These are phyloP conservation scores for Pholiota molesta DNA, from an alignment of 768 basidiomycete genomes.

Conservation along the genomic window DNA sequence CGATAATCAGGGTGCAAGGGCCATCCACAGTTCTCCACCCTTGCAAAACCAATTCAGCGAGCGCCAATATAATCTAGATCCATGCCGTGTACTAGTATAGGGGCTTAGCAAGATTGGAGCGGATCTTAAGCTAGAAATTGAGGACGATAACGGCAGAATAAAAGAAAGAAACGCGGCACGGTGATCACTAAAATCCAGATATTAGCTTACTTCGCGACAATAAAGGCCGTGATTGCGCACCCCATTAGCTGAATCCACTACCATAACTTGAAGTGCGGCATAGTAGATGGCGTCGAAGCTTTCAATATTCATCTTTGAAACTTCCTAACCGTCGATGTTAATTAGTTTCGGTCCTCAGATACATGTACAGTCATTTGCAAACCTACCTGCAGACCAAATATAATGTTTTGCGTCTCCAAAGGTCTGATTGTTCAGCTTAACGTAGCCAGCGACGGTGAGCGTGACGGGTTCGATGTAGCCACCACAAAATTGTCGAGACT, in stretches of 20 bases:
- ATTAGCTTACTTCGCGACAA: not conserved
- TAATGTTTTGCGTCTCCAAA: conserved; percentile 67
- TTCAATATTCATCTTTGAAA: conserved; percentile 58
- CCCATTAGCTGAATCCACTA: conserved; percentile 81
- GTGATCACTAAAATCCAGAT: no score
- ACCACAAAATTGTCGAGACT: conserved; percentile 71
- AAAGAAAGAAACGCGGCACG: no score
- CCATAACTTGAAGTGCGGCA: conserved; percentile 79
- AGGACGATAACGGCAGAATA: no score
- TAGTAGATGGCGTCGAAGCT: conserved; percentile 91
- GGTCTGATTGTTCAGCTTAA: conserved; percentile 30
- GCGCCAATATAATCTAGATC: no score
- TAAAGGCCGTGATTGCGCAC: conserved; percentile 42
- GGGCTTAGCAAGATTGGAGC: no score
- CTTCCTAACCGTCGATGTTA: conserved; percentile 45
- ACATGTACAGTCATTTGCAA: no score
- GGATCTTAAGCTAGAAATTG: no score
- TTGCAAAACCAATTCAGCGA: no score
- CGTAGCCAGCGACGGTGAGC: conserved; percentile 44
- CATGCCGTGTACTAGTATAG: no score
- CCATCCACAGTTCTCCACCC: no score
- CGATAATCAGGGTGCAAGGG: no score
- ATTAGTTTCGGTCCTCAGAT: not conserved
- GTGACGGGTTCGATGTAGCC: conserved; percentile 74
- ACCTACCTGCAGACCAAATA: no score